phyloP scores from a whole-genome alignment of 805 yeast species.

The Ogataea paraovalis region DNA sequence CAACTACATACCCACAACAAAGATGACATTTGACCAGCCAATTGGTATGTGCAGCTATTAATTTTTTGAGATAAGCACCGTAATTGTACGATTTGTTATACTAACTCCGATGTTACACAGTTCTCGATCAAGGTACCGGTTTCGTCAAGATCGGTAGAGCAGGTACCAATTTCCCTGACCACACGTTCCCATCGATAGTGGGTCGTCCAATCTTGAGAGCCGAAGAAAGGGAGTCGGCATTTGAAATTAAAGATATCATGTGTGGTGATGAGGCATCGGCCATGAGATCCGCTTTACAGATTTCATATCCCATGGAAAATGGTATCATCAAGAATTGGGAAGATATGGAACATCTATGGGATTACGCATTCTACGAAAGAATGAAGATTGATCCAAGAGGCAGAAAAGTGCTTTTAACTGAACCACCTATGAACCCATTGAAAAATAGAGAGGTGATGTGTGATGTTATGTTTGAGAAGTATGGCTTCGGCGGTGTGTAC shows the following conservation, averaged over 20 bases:
- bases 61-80: not conserved
- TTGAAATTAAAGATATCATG: constrained; percentile 92
- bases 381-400: constrained; percentile 75
- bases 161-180: constrained; percentile 95
- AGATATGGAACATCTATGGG: constrained; percentile 98
- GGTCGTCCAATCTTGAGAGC: constrained; percentile 97
- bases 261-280: constrained; percentile 94
- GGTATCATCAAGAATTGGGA: constrained; percentile 98
- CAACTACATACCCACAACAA: not conserved
- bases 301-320: constrained; percentile 98
- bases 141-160: constrained; percentile 96
- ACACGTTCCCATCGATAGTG: constrained; percentile 94
- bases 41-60: constrained; percentile 21
- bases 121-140: constrained; percentile 98
- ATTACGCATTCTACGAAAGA: constrained; percentile 89
- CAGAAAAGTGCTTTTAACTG: constrained; percentile 82
- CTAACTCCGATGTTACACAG: constrained; percentile 34
- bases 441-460: constrained; percentile 89
- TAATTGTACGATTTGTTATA: not conserved
- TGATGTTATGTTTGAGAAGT: constrained; percentile 88
- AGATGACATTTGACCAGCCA: constrained; percentile 27
- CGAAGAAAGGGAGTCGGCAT: constrained; percentile 77
- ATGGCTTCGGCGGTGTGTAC: constrained; percentile 86
- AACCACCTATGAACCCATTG: constrained; percentile 97
- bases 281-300: constrained; percentile 83